Percentiles rank a stretch among this genome's conserved stretches.
phyloP scores from a whole-genome alignment of 1,139 yeast species.

The Spathaspora jeffriesii region DNA sequence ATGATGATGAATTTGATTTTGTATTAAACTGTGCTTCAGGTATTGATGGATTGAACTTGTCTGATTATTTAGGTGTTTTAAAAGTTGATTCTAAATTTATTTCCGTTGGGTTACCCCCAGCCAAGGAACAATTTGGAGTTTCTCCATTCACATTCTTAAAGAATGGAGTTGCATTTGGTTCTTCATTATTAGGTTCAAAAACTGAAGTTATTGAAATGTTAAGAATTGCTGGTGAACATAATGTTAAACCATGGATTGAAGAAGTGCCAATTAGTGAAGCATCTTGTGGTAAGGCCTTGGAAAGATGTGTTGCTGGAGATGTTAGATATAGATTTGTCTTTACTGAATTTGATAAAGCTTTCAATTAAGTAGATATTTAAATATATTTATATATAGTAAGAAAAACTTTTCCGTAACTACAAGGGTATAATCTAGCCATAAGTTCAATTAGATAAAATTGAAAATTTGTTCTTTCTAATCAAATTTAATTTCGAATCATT shows the following conservation, averaged over 20 bases:
- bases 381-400: not conserved
- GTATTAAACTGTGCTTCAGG: slow-evolving; percentile 50
- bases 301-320: slow-evolving; percentile 44
- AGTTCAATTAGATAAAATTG: slow-evolving; percentile 11
- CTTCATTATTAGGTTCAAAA: slow-evolving; percentile 39
- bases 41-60: slow-evolving; percentile 33
- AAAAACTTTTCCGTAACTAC: not conserved
- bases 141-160: slow-evolving; percentile 28
- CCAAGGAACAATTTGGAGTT: slow-evolving; percentile 23
- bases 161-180: slow-evolving; percentile 30
- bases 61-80: slow-evolving; percentile 30
- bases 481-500: slow-evolving; percentile 36
- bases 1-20: slow-evolving; percentile 42
- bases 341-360: slow-evolving; percentile 52
- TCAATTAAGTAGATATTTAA: slow-evolving; percentile 10
- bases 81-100: slow-evolving; percentile 49
- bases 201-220: slow-evolving; percentile 39
- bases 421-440: not conserved
- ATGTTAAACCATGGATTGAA: slow-evolving; percentile 44
- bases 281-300: slow-evolving; percentile 28
- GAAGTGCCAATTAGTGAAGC: slow-evolving; percentile 37
- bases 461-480: slow-evolving; percentile 29
- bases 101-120: slow-evolving; percentile 55
- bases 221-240: slow-evolving; percentile 38
- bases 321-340: slow-evolving; percentile 67